A percentile compares a stretch with the other conserved stretches of the same genome.
phyloP scores from a whole-genome alignment of 306 rosid species.

The Begonia loranthoides region DNA sequence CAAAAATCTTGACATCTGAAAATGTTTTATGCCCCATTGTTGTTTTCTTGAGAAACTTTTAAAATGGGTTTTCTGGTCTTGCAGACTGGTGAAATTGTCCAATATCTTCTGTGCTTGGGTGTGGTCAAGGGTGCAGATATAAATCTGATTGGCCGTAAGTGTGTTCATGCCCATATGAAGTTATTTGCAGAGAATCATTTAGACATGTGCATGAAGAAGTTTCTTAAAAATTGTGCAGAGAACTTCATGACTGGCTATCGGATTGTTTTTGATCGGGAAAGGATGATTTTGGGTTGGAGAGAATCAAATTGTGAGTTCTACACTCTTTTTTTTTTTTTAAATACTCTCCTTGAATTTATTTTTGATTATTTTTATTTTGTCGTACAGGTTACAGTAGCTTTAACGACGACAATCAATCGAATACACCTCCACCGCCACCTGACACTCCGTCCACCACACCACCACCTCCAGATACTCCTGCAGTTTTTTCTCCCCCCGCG shows the following conservation, averaged over 20 bases:
- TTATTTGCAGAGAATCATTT: neutral
- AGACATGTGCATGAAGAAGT: too few species aligned
- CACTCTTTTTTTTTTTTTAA: conserved; percentile 6
- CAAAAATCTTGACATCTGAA: neutral
- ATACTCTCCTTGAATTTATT: conserved; percentile 5
- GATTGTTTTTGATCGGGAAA: conserved; percentile 63
- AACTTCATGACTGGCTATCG: conserved; percentile 94
- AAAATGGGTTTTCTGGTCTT: conserved; percentile 3
- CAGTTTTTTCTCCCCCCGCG: conserved; percentile 32
- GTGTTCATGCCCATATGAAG: conserved; percentile 5
- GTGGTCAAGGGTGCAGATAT: conserved; percentile 40
- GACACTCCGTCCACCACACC: neutral
- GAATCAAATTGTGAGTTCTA: conserved; percentile 51
- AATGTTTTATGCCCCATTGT: neutral
- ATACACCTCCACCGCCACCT: too few species aligned
- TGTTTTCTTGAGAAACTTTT: neutral
- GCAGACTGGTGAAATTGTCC: too few species aligned
- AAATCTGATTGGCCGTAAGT: conserved; percentile 87
- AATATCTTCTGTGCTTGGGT: conserved; percentile 31
- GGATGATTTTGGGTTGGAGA: conserved; percentile 63
- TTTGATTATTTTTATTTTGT: too few species aligned
- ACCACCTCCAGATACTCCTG: conserved; percentile 12
- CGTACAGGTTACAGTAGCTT: conserved; percentile 31
- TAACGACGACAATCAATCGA: neutral
- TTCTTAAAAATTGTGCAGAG: conserved; percentile 33